Percentiles rank a stretch among this genome's conserved stretches.
Evolutionary conservation across 148 eudicot species (phyloP).

Genomic region (Chenopodium quinoa): DNA sequence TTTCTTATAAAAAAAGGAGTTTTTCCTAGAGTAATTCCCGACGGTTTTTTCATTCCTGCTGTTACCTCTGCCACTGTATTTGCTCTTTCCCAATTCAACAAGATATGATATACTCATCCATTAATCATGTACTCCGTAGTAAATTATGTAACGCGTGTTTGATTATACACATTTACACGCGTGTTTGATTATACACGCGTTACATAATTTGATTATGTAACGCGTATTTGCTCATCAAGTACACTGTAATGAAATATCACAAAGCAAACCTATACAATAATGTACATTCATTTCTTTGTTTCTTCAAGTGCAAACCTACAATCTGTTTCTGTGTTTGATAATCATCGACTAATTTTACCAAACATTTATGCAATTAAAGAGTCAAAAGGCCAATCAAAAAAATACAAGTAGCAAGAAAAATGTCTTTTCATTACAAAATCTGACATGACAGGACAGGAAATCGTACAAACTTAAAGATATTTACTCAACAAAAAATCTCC

Average conservation of each 20-base stretch:
- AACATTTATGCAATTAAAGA: not conserved
- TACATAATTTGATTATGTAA: no score
- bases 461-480: not conserved
- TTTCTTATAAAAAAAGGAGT: constrained; percentile 48
- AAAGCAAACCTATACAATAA: no score
- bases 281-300: no score
- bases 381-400: not conserved
- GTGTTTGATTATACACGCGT: not conserved
- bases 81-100: constrained; percentile 62
- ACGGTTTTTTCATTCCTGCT: constrained; percentile 62
- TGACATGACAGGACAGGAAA: not conserved
- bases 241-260: not conserved
- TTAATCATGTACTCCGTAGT: not conserved
- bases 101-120: constrained; percentile 33
- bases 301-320: no score
- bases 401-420: no score
- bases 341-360: not conserved
- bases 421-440: not conserved
- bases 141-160: not conserved
- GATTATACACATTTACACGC: not conserved
- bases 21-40: constrained; percentile 49
- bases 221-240: not conserved
- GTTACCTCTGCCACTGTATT: constrained; percentile 83
- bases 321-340: no score
- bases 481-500: not conserved